A percentile compares a stretch with the other conserved stretches of the same genome.
Conservation (phyloP, 805 yeast species). For the Yarrowia sp. region DNA sequence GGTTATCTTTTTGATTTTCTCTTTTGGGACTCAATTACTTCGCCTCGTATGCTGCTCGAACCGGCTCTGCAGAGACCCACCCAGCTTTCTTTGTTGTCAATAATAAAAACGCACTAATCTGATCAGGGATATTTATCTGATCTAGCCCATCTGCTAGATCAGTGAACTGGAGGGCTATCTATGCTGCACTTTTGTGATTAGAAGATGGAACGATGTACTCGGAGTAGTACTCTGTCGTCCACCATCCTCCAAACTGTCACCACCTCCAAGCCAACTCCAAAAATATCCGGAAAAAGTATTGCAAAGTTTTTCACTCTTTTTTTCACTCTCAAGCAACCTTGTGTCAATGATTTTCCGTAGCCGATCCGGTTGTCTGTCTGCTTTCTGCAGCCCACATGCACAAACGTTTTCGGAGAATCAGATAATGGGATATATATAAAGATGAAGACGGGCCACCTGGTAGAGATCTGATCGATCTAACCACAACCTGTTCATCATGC, state of each 20-base stretch:
- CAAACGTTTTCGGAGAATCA: constrained; percentile 2
- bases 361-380: neutral
- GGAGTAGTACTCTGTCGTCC: too few species aligned
- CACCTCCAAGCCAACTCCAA: too few species aligned
- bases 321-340: neutral
- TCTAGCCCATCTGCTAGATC: neutral
- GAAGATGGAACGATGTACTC: too few species aligned
- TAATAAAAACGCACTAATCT: neutral
- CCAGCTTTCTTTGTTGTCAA: neutral
- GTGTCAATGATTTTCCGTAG: neutral
- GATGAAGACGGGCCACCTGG: neutral
- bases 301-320: neutral
- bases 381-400: neutral
- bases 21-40: neutral
- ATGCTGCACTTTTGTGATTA: too few species aligned
- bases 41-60: neutral
- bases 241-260: too few species aligned
- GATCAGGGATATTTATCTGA: neutral
- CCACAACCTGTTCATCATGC: neutral
- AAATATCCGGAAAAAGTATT: too few species aligned
- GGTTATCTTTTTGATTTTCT: too few species aligned
- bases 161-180: too few species aligned
- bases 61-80: neutral
- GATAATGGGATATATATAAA: neutral
- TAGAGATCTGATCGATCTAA: neutral